Base-by-base conservation (phyloP, 306 rosid species). In the Gynostemma pentaphyllum region DNA sequence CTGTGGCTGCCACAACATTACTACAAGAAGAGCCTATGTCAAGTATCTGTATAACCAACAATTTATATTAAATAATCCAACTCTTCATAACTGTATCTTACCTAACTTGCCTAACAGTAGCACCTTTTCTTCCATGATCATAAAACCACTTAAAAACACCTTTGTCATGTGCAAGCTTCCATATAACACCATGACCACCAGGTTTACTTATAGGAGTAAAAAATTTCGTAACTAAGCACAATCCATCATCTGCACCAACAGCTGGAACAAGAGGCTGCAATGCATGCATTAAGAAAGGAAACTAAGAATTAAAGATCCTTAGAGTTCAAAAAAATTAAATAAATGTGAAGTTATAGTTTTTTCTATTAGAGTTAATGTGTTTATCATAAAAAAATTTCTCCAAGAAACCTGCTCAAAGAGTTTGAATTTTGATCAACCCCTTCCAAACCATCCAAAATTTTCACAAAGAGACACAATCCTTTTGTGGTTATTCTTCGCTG, bases 61-160 rank as follows among this genome's bases (percentile, higher is more conserved):
- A 62, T 56, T 45, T 72, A 37, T 60, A 50, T 29, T 41, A 51
- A 67, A 21, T 18, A 22, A 61, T 51, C 48, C 59, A 42, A 69
- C 62, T 66, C 15, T 59, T 42, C 50, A 46, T 22, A 66, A 27
- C 32, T 61, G 74, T n/a, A 50, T 47, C 85, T 69, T 50, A 91
- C 99, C 99, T 84, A 78, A 86, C 95, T 88, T 92, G 99, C 66
- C 99, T 83, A 65, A 92, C 88, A 28, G 94, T 88, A 48, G 90
- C 96, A 69, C 95, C 96, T 83, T 84, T 86, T 76, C 97, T 83
- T 78, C 97, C 94, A 53, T 86, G 89, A 53, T 54, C 69, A 74
- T 72, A 81, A 86, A 92, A 92, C 97, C 95, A 92, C 68, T 84
- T 80, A 71, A 88, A 92, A 71, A 92, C 67, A 67, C 99, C 99